Base-by-base conservation (phyloP, 345 rosid species). In the Moricandia moricandioides region DNA sequence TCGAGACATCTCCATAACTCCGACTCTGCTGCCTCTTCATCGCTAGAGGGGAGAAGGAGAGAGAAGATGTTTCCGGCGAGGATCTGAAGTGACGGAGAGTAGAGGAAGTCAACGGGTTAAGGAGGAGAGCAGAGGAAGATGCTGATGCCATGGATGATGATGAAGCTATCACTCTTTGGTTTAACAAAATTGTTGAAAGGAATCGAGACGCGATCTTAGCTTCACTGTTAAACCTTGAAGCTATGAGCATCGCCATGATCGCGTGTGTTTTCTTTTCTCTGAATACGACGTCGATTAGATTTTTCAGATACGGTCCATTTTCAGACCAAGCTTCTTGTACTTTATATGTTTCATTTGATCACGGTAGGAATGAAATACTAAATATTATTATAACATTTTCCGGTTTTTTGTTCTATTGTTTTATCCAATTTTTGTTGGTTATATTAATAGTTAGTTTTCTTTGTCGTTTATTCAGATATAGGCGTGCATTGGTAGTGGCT, bases 81-180 rank as follows among this genome's bases (percentile, higher is more conserved):
- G 31, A 77, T 31, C 70, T 84, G 29, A 78, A 65, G 66, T 62
- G 74, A 80, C 81, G 70, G 81, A 71, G 34, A 43, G 54, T 39
- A 70, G 84, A 73, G 65, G 81, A 73, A 79, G 82, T 81, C 89
- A 82, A 69, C 39, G 85, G 78, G 71, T 85, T 82, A 57, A 71
- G 62, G 49, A 69, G 4, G 34, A 77, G 63, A 69, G 88, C 70
- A 8, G 86, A 80, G 54, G 89, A 76, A 21, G 81, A 70, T 24
- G 87, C 6, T 1, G 81, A 43, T 47, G 81, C 58, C 74, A 63
- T 70, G 43, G 69, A 69, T 59, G 52, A 45, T n/a, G 52, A n/a
- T 5, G 52, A 45, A 17, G 52, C 17, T 13, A 6, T 45, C 7
- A n/a, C 18, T 45, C 52, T 45, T 45, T 45, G 52, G 52, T 45